Evolutionary conservation across 176 grass and related monocot genomes (phyloP).

Genomic region (Oryza officinalis): DNA sequence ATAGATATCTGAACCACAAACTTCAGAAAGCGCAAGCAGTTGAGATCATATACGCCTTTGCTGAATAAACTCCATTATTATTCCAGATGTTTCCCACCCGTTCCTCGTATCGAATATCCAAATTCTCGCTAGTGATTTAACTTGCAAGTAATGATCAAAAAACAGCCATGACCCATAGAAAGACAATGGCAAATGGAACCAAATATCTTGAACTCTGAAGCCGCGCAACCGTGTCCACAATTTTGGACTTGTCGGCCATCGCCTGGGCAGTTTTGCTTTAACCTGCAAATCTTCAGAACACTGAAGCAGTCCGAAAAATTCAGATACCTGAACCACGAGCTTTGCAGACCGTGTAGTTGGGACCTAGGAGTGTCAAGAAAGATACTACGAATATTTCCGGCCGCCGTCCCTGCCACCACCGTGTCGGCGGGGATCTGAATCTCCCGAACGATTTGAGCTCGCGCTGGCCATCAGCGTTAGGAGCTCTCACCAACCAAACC

Average conservation of each 20-base stretch:
- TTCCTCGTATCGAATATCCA: not conserved
- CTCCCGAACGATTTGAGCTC: not conserved
- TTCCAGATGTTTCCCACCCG: not conserved
- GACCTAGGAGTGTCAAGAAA: not conserved
- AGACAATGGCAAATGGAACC: not conserved
- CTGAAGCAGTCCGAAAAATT: not conserved
- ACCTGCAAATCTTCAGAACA: not conserved
- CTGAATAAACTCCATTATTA: not conserved
- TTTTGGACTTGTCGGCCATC: not conserved
- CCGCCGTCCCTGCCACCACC: not conserved
- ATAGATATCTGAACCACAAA: not conserved
- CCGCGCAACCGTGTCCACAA: not conserved
- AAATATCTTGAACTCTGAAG: not conserved
- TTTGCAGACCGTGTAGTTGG: not conserved
- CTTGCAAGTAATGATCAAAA: not conserved
- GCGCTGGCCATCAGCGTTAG: conserved; percentile 13
- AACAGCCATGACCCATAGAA: not conserved
- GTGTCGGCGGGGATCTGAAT: conserved; percentile 11
- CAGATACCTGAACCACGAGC: not conserved
- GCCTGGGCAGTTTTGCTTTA: not conserved
- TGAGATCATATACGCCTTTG: not conserved
- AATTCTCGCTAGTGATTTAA: not conserved
- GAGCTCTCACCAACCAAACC: conserved; percentile 27
- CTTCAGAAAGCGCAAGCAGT: not conserved
- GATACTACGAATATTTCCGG: not conserved